Evolutionary conservation across 2,329 filamentous ascomycete species (phyloP), one percentile per base, ranked within the genome.

Genomic region (Colletotrichum sp.): DNA sequence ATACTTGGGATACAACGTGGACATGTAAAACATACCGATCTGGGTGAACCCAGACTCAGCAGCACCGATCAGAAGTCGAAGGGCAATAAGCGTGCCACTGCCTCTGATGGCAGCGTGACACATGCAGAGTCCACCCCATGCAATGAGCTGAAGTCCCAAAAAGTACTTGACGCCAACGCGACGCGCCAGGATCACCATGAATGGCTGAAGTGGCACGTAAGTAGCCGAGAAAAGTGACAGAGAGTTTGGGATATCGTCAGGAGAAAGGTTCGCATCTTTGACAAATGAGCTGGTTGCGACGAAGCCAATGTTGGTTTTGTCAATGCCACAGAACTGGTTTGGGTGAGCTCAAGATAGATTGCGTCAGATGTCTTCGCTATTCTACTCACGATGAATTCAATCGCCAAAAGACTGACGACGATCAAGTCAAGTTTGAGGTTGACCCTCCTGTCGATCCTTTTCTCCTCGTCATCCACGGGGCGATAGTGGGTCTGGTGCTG

Each of bases 231-330:
- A 80, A 8, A 79, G 72, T 8, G 78, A 79, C 12, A 80, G 72
- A 0, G 79, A 79, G 61, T 79, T 77, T n/a, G 78, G 78, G 7
- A 80, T 78, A 34, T 78, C 77, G 61, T 80, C 76, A 4, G 76
- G 77, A 3, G 66, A 66, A 6, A 80, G 68, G 26, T 78, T 77
- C 28, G 78, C 79, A 69, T 79, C 78, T 57, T 79, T 64, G 13
- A 77, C 28, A n/a, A 79, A 79, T 6, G 71, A 75, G 68, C 72
- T 79, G 14, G 78, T 80, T 4, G 78, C 79, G 18, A 79, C 78
- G 64, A 79, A 80, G 28, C 78, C 78, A 26, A 79, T 68, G 60
- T 79, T 78, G 28, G 78, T 79, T 52, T 80, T 79, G 74, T 80
- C 79, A 36, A 80, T 78, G 6, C 78, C 78, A 52, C 76, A 79